These are phyloP conservation scores for Fusarium sp. DNA, from an alignment of 2,329 filamentous ascomycete species.

Conservation along the genomic window DNA sequence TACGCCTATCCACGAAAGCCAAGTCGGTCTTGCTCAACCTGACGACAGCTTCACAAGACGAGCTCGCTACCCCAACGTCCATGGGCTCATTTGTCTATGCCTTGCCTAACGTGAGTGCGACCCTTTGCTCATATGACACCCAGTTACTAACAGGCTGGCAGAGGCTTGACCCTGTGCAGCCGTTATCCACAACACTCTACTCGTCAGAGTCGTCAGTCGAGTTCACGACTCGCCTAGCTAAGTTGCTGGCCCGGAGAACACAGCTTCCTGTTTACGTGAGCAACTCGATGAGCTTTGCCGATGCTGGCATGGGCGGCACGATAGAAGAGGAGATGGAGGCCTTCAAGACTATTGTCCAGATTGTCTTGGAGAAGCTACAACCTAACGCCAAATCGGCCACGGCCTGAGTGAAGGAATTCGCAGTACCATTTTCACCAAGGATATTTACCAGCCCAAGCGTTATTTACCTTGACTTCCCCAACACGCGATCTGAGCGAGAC, in stretches of 20 bases:
- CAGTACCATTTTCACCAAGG: not conserved
- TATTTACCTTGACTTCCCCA: not conserved
- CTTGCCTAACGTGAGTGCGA: conserved; percentile 76
- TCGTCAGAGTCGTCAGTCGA: conserved; percentile 78
- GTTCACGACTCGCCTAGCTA: conserved; percentile 85
- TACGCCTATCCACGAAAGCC: conserved; percentile 65
- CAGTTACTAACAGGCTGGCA: conserved; percentile 42
- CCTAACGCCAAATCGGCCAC: conserved; percentile 18
- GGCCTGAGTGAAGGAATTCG: not conserved
- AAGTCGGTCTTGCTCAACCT: conserved; percentile 68
- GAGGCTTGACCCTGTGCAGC: conserved; percentile 64
- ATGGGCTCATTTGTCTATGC: conserved; percentile 95
- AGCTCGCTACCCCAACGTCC: conserved; percentile 58
- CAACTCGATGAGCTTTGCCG: conserved; percentile 81
- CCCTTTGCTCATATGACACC: conserved; percentile 3
- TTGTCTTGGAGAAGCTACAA: conserved; percentile 56
- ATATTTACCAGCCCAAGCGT: not conserved
- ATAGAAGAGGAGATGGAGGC: conserved; percentile 96
- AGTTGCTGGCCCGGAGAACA: conserved; percentile 77
- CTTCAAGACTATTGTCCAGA: conserved; percentile 75
- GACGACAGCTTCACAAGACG: conserved; percentile 64
- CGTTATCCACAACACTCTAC: conserved; percentile 81
- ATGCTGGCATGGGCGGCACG: conserved; percentile 76
- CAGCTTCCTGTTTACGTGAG: conserved; percentile 85
- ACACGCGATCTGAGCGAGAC: not conserved